Base-by-base conservation (phyloP, 108 stramenopile genomes). In the Fistulifera pelliculosa region DNA sequence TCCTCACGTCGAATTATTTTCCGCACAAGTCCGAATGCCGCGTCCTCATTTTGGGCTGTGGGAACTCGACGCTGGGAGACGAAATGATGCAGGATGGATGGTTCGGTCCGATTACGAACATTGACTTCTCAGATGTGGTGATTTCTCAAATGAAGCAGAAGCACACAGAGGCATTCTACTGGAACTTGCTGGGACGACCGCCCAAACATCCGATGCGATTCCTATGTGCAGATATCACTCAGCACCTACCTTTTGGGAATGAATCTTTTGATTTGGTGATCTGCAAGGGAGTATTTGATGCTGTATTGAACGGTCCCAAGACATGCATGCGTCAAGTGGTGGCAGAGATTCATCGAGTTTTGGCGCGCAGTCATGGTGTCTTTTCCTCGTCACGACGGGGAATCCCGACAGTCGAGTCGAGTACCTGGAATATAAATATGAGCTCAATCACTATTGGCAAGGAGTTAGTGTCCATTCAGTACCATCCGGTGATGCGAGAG, bases 231-330 rank as follows among this genome's bases (percentile, higher is more conserved):
- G 85, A 91, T 53, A 58, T 87, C n/a, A 72, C 71, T 11, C 42
- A 85, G 40, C 73, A 67, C n/a, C 52, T 91, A 18, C 56, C 77
- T 11, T 76, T 85, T 49, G 55, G 56, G 1, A 77, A 83, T 47
- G 75, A 70, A 35, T 77, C 83, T 0, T 85, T 91, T 53, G 90
- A 91, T 39, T 65, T 91, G 55, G 76, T 91, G 45, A 66, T 91
- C 39, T 81, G 79, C 65, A 91, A 91, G 71, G 85, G 74, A 50
- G 79, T 81, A 0, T 70, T 91, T 51, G 90, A 91, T 64, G 71
- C 83, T 2, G 64, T 91, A 24, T 62, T 91, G 10, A 82, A 80
- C 41, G 47, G 71, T 31, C 63, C 64, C 4, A 53, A 68, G 10
- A 22, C 60, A 10, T 53, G 60, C 44, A 75, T 71, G 5, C 56